phyloP scores from a whole-genome alignment of 345 rosid genomes.

The Arabidopsis suecica region DNA sequence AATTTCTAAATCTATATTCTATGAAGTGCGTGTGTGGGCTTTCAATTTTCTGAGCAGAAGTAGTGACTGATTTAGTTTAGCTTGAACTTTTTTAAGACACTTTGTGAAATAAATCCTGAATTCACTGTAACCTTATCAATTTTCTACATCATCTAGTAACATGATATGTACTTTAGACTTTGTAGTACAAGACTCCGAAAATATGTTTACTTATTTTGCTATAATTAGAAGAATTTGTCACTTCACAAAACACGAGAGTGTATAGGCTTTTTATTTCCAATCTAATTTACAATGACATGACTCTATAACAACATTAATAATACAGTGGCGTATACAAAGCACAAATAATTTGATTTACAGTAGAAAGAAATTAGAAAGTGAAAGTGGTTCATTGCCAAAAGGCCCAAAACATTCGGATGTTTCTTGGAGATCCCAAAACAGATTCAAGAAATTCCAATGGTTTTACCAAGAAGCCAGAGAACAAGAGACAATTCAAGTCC shows the following conservation, averaged over 20 bases:
- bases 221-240: conserved; percentile 5
- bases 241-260: background rate
- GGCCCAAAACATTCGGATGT: background rate
- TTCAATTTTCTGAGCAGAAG: conserved; percentile 3
- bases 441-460: conserved; percentile 67
- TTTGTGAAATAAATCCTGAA: conserved; percentile 1
- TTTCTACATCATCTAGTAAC: background rate
- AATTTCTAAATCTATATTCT: conserved; percentile 5
- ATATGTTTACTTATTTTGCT: background rate
- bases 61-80: conserved; percentile 15
- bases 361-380: background rate
- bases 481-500: conserved; percentile 89
- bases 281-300: conserved; percentile 24
- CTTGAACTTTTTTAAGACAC: conserved; percentile 13
- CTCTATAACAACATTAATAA: conserved; percentile 18
- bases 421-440: conserved; percentile 5
- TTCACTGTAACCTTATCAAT: background rate
- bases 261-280: background rate
- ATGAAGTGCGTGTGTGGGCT: background rate
- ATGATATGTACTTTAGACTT: background rate
- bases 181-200: background rate
- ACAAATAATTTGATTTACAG: background rate
- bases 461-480: conserved; percentile 94
- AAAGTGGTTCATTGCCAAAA: conserved; percentile 1
- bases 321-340: conserved; percentile 4